Conservation (phyloP, 2,329 filamentous ascomycete genomes). For the Cladorrhinum sp. region DNA sequence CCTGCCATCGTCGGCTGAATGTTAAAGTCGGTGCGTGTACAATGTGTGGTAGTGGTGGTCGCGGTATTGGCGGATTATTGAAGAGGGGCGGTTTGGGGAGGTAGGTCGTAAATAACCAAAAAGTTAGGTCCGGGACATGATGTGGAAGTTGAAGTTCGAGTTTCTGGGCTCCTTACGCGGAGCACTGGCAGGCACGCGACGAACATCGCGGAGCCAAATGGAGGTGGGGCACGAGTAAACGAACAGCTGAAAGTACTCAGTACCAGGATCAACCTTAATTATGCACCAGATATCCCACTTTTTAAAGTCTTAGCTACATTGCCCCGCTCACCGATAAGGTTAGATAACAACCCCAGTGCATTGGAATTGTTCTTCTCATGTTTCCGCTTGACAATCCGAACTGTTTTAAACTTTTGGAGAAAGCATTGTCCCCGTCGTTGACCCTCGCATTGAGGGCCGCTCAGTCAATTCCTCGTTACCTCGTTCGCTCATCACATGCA, state of each 20-base stretch:
- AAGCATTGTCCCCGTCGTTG: background rate
- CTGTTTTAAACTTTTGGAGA: background rate
- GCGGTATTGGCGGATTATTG: background rate
- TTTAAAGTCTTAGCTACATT: background rate
- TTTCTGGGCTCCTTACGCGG: conserved; percentile 12
- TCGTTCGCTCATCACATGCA: conserved; percentile 30
- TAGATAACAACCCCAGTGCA: background rate
- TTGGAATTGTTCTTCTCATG: background rate
- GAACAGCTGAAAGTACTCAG: background rate
- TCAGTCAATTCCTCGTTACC: background rate
- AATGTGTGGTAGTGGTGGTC: too few relatives aligned
- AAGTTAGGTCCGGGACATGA: background rate
- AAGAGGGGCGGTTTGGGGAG: background rate
- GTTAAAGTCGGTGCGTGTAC: too few relatives aligned
- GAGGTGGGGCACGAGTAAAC: background rate
- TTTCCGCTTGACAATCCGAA: background rate
- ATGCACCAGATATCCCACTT: background rate
- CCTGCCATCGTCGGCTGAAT: conserved; percentile 23
- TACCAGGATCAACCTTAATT: background rate
- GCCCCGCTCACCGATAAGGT: background rate
- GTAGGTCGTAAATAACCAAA: background rate
- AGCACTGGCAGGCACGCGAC: background rate
- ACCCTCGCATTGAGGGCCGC: background rate
- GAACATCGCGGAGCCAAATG: conserved; percentile 1
- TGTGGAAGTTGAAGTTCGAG: background rate